These are phyloP conservation scores for Acer negundo DNA, from an alignment of 345 rosid species.

Conservation along the genomic window DNA sequence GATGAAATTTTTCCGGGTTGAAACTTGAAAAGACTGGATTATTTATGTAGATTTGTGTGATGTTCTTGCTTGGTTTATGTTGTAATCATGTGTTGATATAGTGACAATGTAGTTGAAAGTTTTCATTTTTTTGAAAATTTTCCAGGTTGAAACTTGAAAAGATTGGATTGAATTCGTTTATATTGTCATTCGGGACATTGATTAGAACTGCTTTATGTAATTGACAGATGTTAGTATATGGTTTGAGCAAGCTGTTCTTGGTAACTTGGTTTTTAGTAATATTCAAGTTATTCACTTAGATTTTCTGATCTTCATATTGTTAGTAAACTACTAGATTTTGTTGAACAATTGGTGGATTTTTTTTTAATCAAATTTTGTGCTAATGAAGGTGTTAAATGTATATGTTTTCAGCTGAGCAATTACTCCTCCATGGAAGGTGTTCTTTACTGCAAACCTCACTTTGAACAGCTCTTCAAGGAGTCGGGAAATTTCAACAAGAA, in stretches of 20 bases:
- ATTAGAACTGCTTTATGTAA: neutral
- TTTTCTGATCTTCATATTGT: neutral
- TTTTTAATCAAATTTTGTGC: conserved; percentile 7
- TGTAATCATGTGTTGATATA: neutral
- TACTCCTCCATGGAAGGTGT: conserved; percentile 99
- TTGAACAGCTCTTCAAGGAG: conserved; percentile 98
- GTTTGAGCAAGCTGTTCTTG: neutral
- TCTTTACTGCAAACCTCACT: conserved; percentile 93
- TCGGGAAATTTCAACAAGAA: conserved; percentile 90
- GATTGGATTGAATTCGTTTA: neutral
- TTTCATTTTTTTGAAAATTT: neutral
- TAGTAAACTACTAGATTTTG: neutral
- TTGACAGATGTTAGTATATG: neutral
- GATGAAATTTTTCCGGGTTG: neutral
- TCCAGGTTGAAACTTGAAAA: neutral
- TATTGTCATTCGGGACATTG: neutral
- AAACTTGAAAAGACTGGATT: neutral
- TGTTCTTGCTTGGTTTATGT: too few relatives aligned
- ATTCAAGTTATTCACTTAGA: neutral
- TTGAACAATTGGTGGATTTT: neutral
- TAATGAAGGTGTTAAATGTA: conserved; percentile 20
- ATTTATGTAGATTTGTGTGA: too few relatives aligned
- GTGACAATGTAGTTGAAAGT: neutral
- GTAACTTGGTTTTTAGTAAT: neutral
- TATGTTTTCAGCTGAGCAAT: conserved; percentile 70